Conservation (phyloP, 306 rosid genomes). For the Trifolium fragiferum region DNA sequence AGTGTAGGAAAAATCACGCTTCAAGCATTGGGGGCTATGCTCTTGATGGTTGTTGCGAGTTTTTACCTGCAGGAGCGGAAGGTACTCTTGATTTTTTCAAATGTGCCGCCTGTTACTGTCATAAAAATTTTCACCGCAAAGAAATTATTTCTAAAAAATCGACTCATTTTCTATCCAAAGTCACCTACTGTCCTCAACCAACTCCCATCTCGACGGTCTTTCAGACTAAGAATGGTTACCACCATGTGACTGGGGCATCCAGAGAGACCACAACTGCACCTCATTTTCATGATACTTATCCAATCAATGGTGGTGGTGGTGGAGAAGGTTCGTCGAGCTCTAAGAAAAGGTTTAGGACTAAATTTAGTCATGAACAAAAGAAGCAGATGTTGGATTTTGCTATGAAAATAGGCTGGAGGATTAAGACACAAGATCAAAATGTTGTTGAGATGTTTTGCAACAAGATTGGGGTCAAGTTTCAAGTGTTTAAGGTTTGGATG, state of each 20-base stretch:
- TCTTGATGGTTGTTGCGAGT: constrained; percentile 1
- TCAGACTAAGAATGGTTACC: background rate
- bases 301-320: constrained; percentile 20
- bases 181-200: background rate
- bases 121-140: background rate
- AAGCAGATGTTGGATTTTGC: constrained; percentile 73
- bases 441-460: constrained; percentile 67
- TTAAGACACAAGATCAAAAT: constrained; percentile 76
- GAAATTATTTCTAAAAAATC: background rate
- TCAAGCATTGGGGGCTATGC: background rate
- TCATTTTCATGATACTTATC: background rate
- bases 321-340: constrained; percentile 10
- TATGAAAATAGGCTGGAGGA: constrained; percentile 71
- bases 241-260: background rate
- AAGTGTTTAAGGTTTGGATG: constrained; percentile 93
- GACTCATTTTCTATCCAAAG: background rate
- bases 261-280: background rate
- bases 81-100: background rate
- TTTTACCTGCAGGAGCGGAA: background rate
- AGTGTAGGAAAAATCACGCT: background rate
- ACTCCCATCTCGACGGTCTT: background rate
- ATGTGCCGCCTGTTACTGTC: background rate
- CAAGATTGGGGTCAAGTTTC: constrained; percentile 69
- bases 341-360: constrained; percentile 71
- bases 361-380: constrained; percentile 75